Conservation (phyloP, 192 early-diverging fungal species). For the Linnemannia elongata region DNA sequence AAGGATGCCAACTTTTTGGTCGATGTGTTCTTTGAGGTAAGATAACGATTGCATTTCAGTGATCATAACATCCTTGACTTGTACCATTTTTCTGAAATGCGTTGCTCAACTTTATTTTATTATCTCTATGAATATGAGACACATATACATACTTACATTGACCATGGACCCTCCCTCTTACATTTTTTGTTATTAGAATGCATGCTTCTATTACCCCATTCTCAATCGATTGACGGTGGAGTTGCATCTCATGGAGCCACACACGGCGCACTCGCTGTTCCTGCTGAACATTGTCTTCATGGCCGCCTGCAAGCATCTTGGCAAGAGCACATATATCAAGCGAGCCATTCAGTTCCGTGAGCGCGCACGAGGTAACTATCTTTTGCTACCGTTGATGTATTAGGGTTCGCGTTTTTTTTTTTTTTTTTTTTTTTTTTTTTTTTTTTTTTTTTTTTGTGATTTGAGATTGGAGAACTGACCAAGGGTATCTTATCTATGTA, state of each 20-base stretch:
- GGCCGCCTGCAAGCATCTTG: constrained; percentile 53
- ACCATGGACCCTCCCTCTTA: background rate
- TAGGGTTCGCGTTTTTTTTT: background rate
- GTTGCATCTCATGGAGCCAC: constrained; percentile 40
- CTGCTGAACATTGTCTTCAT: constrained; percentile 49
- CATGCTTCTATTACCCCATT: constrained; percentile 48
- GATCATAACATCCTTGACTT: background rate
- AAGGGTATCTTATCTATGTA: background rate
- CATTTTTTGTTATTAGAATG: constrained; percentile 11
- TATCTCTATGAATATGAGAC: background rate
- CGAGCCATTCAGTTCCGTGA: constrained; percentile 53
- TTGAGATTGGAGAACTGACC: background rate
- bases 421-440: background rate
- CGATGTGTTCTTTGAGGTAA: constrained; percentile 55
- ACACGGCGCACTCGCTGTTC: constrained; percentile 41
- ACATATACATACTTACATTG: background rate
- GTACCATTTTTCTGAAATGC: no score
- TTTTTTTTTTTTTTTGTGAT: background rate
- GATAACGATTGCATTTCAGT: no score
- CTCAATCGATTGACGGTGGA: constrained; percentile 47
- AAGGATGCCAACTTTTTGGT: constrained; percentile 50
- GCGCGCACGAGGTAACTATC: constrained; percentile 36
- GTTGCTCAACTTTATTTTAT: background rate
- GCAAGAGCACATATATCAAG: constrained; percentile 35
- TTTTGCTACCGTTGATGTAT: no score